Base-by-base conservation (phyloP, 192 early-diverging fungal genomes). In the Gamsiella multidivaricata region DNA sequence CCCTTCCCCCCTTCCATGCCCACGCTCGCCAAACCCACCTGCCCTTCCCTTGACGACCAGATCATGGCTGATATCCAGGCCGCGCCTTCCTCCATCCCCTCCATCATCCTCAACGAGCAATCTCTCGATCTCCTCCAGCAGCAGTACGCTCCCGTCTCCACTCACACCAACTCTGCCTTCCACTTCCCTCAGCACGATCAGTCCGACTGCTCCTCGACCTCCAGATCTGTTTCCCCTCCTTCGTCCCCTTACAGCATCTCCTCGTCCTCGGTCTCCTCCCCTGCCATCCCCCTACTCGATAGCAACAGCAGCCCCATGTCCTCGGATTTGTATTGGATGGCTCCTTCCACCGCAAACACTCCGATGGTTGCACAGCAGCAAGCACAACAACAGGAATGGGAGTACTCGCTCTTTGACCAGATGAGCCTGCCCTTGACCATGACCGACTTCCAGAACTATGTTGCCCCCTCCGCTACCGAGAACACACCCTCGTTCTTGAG, bases 21-120 rank as follows among this genome's bases (percentile, higher is more conserved):
- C 34, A 78, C 65, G 3, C 74, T 78, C 61, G 74, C 74, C 3
- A 78, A 78, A 46, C 74, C 74, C 45, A 78, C 74, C 36, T 78
- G 74, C 61, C 74, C 74, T 33, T 67, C 74, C 6, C 74, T 78
- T 49, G 74, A 78, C 59, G 74, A 78, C 29, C 65, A 78, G 39
- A 61, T 68, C 46, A 46, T 63, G 58, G 58, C 54, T 20, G 52
- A 68, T 26, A 68, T 68, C 32, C 33, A 46, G 12, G 20, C 66
- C 12, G 9, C 65, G 15, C 41, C 53, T 31, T 50, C 57, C 6
- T 22, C 61, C 17, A 62, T 78, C 15, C 74, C 74, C 17, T 68
- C 74, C 8, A 78, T 78, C 54, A 61, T 78, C 45, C 65, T 78
- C 32, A 78, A 78, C 58, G 74, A 78, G 31, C 65, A 78, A 20